Conservation (phyloP, 371 early-diverging fungal genomes). For the Amoeboaphelidium protococcarum region DNA sequence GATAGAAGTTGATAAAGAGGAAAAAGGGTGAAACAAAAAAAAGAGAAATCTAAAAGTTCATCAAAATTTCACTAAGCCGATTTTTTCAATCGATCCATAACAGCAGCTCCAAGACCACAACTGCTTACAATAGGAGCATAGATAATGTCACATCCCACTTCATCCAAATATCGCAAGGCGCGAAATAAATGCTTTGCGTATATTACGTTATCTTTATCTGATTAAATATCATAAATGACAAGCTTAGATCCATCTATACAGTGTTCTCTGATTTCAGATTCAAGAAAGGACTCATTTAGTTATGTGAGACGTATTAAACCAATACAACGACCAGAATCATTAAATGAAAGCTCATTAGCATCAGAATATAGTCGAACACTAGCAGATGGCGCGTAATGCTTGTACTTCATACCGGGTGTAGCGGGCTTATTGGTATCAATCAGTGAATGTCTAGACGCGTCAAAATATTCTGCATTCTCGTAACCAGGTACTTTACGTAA, state of each 20-base stretch:
- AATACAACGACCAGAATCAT: not conserved
- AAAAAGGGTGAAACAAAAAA: too few species aligned
- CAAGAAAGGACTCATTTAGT: not conserved
- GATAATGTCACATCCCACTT: slow-evolving; percentile 35
- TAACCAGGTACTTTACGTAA: slow-evolving; percentile 23
- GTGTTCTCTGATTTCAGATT: not conserved
- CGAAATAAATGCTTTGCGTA: slow-evolving; percentile 31
- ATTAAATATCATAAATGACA: not conserved
- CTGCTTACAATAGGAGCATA: slow-evolving; percentile 21
- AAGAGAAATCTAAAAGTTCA: too few species aligned
- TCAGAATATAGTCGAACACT: not conserved
- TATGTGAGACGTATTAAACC: not conserved
- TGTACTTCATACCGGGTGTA: slow-evolving; percentile 97
- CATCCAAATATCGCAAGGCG: slow-evolving; percentile 55
- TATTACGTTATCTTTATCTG: not conserved
- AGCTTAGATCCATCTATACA: not conserved
- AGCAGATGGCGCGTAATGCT: slow-evolving; percentile 80
- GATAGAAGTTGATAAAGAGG: too few species aligned
- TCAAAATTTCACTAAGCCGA: too few species aligned
- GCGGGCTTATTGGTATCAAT: slow-evolving; percentile 29
- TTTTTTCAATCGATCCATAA: slow-evolving; percentile 91
- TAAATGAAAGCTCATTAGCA: not conserved
- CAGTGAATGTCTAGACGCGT: slow-evolving; percentile 11
- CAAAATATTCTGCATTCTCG: slow-evolving; percentile 37
- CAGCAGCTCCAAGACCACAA: slow-evolving; percentile 62